Conservation (phyloP, 2,329 filamentous ascomycete species). For the Periconia digitata region DNA sequence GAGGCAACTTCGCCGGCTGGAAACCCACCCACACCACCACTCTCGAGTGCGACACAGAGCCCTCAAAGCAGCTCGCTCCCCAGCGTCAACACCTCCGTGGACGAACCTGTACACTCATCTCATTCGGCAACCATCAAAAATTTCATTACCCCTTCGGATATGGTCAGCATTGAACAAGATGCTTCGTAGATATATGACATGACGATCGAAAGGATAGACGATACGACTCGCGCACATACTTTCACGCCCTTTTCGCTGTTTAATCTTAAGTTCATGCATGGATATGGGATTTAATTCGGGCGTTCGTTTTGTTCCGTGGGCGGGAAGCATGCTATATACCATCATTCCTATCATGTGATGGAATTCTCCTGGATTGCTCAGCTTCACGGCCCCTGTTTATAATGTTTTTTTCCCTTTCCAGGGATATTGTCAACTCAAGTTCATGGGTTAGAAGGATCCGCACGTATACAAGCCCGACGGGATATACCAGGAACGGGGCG, state of each 20-base stretch:
- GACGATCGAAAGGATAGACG: slow-evolving; percentile 1
- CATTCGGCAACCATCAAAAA: slow-evolving; percentile 13
- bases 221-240: slow-evolving; percentile 13
- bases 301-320: slow-evolving; percentile 1
- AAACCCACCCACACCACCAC: slow-evolving; percentile 60
- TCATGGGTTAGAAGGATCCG: too few relatives aligned
- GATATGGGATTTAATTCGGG: background rate
- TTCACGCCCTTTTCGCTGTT: slow-evolving; percentile 4
- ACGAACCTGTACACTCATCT: slow-evolving; percentile 43
- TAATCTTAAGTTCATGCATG: slow-evolving; percentile 13
- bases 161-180: slow-evolving; percentile 13
- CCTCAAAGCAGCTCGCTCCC: slow-evolving; percentile 67
- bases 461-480: background rate
- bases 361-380: background rate
- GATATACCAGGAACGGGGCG: background rate
- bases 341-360: background rate
- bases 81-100: slow-evolving; percentile 61
- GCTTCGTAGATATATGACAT: slow-evolving; percentile 18
- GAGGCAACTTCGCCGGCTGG: slow-evolving; percentile 23
- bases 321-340: slow-evolving; percentile 5
- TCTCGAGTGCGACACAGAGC: slow-evolving; percentile 70
- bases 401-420: background rate
- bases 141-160: slow-evolving; percentile 8
- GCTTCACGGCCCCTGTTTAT: background rate
- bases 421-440: too few relatives aligned